Evolutionary conservation across 352 stramenopile species (phyloP).

Genomic region (Albugo candida): DNA sequence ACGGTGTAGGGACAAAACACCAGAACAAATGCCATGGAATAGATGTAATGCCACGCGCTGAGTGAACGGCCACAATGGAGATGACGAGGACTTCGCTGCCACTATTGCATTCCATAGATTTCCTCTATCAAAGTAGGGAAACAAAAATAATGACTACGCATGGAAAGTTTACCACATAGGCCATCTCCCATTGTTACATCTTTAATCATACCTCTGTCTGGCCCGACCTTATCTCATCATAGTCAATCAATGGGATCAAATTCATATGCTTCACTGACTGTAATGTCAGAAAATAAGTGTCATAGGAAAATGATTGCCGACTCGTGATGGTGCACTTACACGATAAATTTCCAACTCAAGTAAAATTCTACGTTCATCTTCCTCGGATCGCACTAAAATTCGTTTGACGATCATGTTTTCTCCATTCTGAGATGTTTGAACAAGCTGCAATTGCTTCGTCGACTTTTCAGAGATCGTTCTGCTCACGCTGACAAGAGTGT

Average conservation of each 20-base stretch:
- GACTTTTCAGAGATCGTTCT: slow-evolving; percentile 48
- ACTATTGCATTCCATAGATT: slow-evolving; percentile 65
- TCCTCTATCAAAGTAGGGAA: slow-evolving; percentile 69
- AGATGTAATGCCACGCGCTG: slow-evolving; percentile 63
- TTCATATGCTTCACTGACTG: slow-evolving; percentile 68
- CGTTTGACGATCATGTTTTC: slow-evolving; percentile 71
- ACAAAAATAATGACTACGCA: slow-evolving; percentile 58
- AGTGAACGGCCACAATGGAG: slow-evolving; percentile 63
- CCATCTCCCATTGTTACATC: background rate
- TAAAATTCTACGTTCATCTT: slow-evolving; percentile 53
- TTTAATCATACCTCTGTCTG: slow-evolving; percentile 33
- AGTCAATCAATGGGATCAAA: slow-evolving; percentile 60
- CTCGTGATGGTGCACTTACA: slow-evolving; percentile 11
- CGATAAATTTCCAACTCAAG: slow-evolving; percentile 59
- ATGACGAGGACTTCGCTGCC: slow-evolving; percentile 35
- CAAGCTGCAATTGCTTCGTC: slow-evolving; percentile 67
- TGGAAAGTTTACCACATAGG: background rate
- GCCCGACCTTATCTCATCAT: slow-evolving; percentile 30
- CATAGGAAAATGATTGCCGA: background rate
- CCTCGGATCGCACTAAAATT: slow-evolving; percentile 61
- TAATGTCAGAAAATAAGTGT: background rate
- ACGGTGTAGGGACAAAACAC: slow-evolving; percentile 49
- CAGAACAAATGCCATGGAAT: slow-evolving; percentile 68
- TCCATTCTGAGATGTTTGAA: slow-evolving; percentile 35
- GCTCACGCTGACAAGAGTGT: slow-evolving; percentile 43